These are phyloP conservation scores for Phoma sp. DNA, from an alignment of 2,329 filamentous ascomycete genomes.

Conservation along the genomic window DNA sequence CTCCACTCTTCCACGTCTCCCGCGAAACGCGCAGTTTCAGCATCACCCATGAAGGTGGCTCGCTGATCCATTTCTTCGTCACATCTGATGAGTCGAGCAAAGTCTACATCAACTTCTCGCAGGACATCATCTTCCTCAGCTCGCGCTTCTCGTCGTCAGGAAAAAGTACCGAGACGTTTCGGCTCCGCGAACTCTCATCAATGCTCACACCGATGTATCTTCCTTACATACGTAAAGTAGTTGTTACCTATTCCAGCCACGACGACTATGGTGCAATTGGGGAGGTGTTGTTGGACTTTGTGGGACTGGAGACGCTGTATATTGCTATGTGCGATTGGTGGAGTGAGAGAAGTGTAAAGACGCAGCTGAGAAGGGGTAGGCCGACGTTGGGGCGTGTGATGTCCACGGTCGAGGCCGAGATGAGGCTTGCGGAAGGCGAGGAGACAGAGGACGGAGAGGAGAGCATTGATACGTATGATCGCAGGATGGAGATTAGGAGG, in stretches of 20 bases:
- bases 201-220: slow-evolving; percentile 1
- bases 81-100: not conserved
- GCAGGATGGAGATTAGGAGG: not conserved
- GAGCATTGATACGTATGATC: not conserved
- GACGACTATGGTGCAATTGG: not conserved
- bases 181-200: slow-evolving; percentile 9
- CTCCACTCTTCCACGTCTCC: slow-evolving; percentile 16
- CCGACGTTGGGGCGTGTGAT: not conserved
- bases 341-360: not conserved
- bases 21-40: slow-evolving; percentile 16
- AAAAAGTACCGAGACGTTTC: slow-evolving; percentile 14
- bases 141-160: slow-evolving; percentile 14
- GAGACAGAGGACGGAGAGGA: not conserved
- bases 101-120: slow-evolving; percentile 6
- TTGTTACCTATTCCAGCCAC: not conserved
- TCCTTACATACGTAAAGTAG: not conserved
- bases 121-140: slow-evolving; percentile 21
- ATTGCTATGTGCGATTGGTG: slow-evolving; percentile 20
- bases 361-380: not conserved
- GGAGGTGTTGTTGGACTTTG: not conserved
- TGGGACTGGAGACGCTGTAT: slow-evolving; percentile 16
- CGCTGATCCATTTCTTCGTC: slow-evolving; percentile 10
- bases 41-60: slow-evolving; percentile 16
- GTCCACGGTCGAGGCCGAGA: not conserved
- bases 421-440: not conserved